A percentile compares a stretch with the other conserved stretches of the same genome.
These are phyloP conservation scores for Arthromyces matolae DNA, from an alignment of 768 basidiomycete genomes.

Conservation along the genomic window DNA sequence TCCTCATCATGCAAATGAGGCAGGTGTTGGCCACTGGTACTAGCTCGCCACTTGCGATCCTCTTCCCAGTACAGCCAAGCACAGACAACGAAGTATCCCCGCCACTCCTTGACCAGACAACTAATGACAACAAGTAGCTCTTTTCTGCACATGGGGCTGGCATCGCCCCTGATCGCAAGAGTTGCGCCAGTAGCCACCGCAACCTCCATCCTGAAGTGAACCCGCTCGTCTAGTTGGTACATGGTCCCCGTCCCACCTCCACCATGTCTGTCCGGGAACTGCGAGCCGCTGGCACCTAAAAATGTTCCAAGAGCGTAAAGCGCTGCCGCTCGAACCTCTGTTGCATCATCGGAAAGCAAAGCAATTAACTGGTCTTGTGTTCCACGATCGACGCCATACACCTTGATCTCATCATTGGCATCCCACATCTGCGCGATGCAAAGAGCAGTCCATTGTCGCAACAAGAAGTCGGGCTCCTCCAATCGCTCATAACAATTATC, in stretches of 20 bases:
- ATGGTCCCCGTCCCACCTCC: constrained; percentile 86
- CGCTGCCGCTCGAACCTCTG: constrained; percentile 90
- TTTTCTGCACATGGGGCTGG: constrained; percentile 94
- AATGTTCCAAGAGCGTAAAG: constrained; percentile 91
- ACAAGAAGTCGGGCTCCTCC: constrained; percentile 85
- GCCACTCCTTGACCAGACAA: constrained; percentile 93
- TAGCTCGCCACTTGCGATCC: constrained; percentile 61
- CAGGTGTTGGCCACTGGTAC: constrained; percentile 31
- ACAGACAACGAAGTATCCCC: constrained; percentile 93
- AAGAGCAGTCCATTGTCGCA: constrained; percentile 91
- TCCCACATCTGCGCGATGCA: constrained; percentile 98
- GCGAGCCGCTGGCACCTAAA: constrained; percentile 82
- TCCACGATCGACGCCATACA: constrained; percentile 71
- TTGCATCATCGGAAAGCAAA: constrained; percentile 80
- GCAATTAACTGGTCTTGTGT: constrained; percentile 80
- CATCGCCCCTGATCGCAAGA: constrained; percentile 88
- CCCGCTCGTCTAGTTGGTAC: constrained; percentile 70
- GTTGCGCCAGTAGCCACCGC: constrained; percentile 87
- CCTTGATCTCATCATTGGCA: constrained; percentile 84
- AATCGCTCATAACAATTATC: constrained; percentile 82
- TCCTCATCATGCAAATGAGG: constrained; percentile 58
- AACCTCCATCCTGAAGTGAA: constrained; percentile 86
- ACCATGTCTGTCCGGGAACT: constrained; percentile 61
- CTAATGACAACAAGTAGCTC: constrained; percentile 90
- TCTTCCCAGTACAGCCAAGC: constrained; percentile 98